phyloP scores from a whole-genome alignment of 345 rosid genomes.

The Citropsis articulata region DNA sequence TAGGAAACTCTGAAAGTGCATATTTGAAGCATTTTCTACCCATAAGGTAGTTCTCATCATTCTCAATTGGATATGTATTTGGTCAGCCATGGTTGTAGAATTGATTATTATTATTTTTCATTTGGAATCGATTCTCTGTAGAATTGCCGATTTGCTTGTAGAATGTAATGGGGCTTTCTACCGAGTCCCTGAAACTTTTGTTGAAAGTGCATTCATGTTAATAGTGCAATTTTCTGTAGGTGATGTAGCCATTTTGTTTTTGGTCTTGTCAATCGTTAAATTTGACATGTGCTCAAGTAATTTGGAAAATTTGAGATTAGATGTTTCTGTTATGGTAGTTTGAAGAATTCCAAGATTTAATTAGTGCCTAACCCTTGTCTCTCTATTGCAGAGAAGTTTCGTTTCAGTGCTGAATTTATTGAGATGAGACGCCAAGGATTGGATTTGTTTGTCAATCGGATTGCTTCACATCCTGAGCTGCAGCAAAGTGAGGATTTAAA shows the following conservation, averaged over 20 bases:
- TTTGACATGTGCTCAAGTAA: neutral
- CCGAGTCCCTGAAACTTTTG: neutral
- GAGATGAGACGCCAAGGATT: constrained; percentile 93
- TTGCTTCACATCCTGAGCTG: constrained; percentile 84
- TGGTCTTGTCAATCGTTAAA: neutral
- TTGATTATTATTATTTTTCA: neutral
- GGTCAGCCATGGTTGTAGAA: neutral
- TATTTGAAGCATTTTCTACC: neutral
- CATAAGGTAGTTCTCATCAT: neutral
- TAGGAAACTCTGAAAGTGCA: neutral
- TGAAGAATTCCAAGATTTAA: neutral
- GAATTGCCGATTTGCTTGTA: neutral
- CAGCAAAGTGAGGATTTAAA: constrained; percentile 92
- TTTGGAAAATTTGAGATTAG: neutral
- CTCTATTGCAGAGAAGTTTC: constrained; percentile 76
- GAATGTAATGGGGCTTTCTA: neutral
- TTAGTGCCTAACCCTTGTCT: constrained; percentile 8
- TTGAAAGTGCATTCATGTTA: neutral
- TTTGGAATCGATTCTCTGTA: neutral
- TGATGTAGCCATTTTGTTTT: neutral
- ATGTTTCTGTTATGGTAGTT: neutral
- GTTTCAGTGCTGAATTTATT: constrained; percentile 96
- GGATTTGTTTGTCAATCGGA: constrained; percentile 84
- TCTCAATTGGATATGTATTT: neutral
- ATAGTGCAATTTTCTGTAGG: neutral